Conservation (phyloP, 192 early-diverging fungal genomes). For the Dissophora globulifera region DNA sequence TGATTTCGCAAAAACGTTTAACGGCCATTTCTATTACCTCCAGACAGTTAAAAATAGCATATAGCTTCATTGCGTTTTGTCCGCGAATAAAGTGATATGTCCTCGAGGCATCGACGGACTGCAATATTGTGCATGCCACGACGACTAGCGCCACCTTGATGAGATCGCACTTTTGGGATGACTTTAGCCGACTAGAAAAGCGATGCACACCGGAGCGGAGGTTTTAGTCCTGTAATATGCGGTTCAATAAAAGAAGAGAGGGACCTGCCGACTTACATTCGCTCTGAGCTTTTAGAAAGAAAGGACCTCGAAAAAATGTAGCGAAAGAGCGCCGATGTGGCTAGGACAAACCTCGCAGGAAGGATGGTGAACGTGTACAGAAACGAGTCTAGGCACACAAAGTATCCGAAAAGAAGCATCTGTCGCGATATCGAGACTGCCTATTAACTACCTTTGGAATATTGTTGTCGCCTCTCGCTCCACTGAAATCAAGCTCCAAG, state of each 20-base stretch:
- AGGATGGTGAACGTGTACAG: slow-evolving; percentile 95
- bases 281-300: slow-evolving; percentile 41
- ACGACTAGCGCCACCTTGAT: slow-evolving; percentile 87
- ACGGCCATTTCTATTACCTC: slow-evolving; percentile 66
- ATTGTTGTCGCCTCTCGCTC: not conserved
- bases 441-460: not conserved
- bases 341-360: slow-evolving; percentile 84
- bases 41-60: slow-evolving; percentile 95
- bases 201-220: slow-evolving; percentile 2
- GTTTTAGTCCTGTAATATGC: no score
- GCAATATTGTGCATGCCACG: slow-evolving; percentile 78
- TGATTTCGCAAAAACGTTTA: not conserved
- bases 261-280: slow-evolving; percentile 24
- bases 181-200: slow-evolving; percentile 66
- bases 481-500: no score
- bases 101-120: slow-evolving; percentile 85
- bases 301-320: slow-evolving; percentile 51
- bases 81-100: slow-evolving; percentile 97
- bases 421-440: no score
- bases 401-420: slow-evolving; percentile 90
- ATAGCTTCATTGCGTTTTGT: slow-evolving; percentile 95
- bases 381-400: slow-evolving; percentile 95
- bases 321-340: slow-evolving; percentile 59
- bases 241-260: no score
- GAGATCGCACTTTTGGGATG: slow-evolving; percentile 90